Base-by-base conservation (phyloP, 768 basidiomycete species). In the Podaxis rugospora region DNA sequence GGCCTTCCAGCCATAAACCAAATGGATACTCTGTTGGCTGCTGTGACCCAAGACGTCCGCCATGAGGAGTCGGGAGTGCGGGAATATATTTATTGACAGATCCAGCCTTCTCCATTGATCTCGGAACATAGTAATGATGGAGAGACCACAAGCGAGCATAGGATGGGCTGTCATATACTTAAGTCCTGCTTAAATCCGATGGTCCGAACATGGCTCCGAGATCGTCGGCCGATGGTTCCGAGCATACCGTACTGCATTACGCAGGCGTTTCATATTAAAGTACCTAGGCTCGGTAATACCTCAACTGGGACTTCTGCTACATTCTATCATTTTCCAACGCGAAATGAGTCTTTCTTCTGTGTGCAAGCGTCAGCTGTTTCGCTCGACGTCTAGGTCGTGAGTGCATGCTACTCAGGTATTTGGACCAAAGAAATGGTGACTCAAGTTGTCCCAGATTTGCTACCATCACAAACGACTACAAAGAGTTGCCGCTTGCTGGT, bases 401-500 rank as follows among this genome's bases (percentile, higher is more conserved):
- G 59, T 61, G 6, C 36, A 49, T 21, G 10, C 25, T 50, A 18
- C 18, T 18, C 42, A 18, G n/a, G 7, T 27, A 18, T 23, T 49
- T 23, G 21, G 21, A 37, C 39, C 18, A 25, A 6, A 5, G 6
- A 32, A 47, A 4, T 11, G 7, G 18, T 18, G 18, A 5, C 35
- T 37, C 23, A 39, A 13, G n/a, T 42, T 16, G 14, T 11, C 4
- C 7, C n/a, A 61, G 59, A 44, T 55, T 61, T 50, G 52, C 59
- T 5, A 61, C 52, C 32, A 61, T 61, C 63, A 52, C 61, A 40
- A 59, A 62, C n/a, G 65, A 47, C 10, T 52, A 62, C 55, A 67
- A 71, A 55, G 71, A 80, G 13, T 79, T 83, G n/a, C 87, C 87
- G 0, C 76, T 89, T 10, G 74, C 83, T 5, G 86, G 87, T 5